Base-by-base conservation (phyloP, 31 red algal species). In the Odonthalia washingtoniensis region DNA sequence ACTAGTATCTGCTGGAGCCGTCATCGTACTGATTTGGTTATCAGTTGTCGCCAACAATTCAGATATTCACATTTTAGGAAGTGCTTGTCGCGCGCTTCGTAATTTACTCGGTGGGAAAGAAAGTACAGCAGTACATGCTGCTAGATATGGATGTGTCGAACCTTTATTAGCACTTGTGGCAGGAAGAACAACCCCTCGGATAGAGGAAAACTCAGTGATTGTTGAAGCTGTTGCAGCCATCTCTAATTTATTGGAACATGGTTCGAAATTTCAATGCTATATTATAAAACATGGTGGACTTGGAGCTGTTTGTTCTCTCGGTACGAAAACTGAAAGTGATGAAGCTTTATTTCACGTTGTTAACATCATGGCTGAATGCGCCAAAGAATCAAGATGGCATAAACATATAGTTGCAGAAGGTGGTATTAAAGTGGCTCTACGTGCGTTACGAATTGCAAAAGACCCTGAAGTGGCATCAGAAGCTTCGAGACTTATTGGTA, bases 331-430 rank as follows among this genome's bases (percentile, higher is more conserved):
- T 35, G 84, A 86, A 34, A 75, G 83, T 72, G 87, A 89, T 9
- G 93, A 95, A 37, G 82, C 87, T 32, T 26, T 95, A 72, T 90
- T 91, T 34, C 93, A 95, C 43, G 82, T 87, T 43, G 82, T 95
- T 34, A 90, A 86, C 33, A 87, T 90, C 9, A 68, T 91, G 2
- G 93, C 93, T 1, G 93, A 95, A 28, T 89, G 90, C 70, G 81
- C 93, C 0, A 57, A 70, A 30, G 82, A 95, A 72, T 74, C 72
- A 2, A 46, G 83, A 5, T 95, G 93, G 87, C 77, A 90, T 37
- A 87, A 82, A 65, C 46, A 77, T 45, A 90, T 95, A 62, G 69
- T 95, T 40, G 36, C 65, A 5, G 76, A 87, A 9, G 88, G 72
- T 64, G 87, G 81, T 27, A 35, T 90, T 17, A 14, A 24, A 2